phyloP scores from a whole-genome alignment of 805 yeast genomes.

The Clavispora asparagi region DNA sequence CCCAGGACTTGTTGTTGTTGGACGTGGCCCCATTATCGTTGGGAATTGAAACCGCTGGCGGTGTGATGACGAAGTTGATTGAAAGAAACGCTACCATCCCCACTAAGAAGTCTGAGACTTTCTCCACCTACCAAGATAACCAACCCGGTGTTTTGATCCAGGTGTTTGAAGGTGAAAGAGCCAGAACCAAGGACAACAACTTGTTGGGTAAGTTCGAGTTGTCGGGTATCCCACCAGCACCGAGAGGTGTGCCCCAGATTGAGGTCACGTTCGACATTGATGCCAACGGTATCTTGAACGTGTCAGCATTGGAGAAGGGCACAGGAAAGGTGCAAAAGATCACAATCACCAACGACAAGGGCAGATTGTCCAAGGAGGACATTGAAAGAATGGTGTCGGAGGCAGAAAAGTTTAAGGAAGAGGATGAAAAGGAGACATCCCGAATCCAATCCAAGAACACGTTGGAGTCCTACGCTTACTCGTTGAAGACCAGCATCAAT shows the following conservation, averaged over 20 bases:
- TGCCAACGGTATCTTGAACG: conserved; percentile 84
- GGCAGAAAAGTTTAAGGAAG: conserved; percentile 91
- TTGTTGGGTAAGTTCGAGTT: conserved; percentile 81
- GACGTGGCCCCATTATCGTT: conserved; percentile 92
- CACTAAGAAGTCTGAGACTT: conserved; percentile 90
- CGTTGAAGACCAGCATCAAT: conserved; percentile 64
- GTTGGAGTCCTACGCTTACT: conserved; percentile 84
- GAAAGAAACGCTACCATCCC: conserved; percentile 95
- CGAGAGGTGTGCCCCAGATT: conserved; percentile 88
- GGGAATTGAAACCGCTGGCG: conserved; percentile 97
- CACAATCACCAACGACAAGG: conserved; percentile 90
- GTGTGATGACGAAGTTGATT: conserved; percentile 93
- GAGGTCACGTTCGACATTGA: conserved; percentile 87
- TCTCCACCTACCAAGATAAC: conserved; percentile 94
- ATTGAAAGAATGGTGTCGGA: conserved; percentile 97
- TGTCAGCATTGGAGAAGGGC: conserved; percentile 85
- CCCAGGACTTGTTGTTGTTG: conserved; percentile 85
- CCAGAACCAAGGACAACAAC: conserved; percentile 91
- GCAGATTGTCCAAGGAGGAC: conserved; percentile 88
- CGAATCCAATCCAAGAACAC: conserved; percentile 86
- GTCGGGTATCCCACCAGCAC: conserved; percentile 84
- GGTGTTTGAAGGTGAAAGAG: conserved; percentile 95
- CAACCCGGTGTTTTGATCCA: conserved; percentile 93
- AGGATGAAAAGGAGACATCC: conserved; percentile 76
- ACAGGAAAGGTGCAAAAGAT: conserved; percentile 90